Base-by-base conservation (phyloP, 1,284 basidiomycete genomes). In the Cryptococcus sp. region DNA sequence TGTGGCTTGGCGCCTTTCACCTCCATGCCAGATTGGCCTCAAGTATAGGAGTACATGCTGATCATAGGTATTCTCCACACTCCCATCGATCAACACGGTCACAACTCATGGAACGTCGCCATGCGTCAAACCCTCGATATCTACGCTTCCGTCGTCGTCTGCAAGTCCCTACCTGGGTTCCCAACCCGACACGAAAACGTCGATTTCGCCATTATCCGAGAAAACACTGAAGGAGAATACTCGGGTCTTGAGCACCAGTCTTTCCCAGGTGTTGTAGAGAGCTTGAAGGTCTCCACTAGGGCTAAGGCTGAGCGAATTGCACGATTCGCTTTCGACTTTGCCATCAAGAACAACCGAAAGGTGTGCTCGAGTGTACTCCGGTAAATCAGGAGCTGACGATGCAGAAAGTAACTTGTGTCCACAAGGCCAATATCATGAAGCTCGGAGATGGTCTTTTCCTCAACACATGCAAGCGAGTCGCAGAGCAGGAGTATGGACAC, bases 341-440 rank as follows among this genome's bases (percentile, higher is more conserved):
- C 96, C 45, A 80, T 98, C 70, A 98, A 98, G 83, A 99, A 98
- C 80, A 85, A 88, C 77, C 86, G 94, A 77, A 97, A 97, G 84
- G 89, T 85, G 55, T 51, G 78, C 18, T 14, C 36, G n/a, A n/a
- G n/a, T 36, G 41, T 44, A 11, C 39, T 32, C 18, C n/a, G 7
- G n/a, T 13, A n/a, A 19, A 18, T 19, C 5, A 28, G 28, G 28
- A 23, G 21, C 41, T 43, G 41, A 43, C 23, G 7, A 5, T 7
- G 5, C 54, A 94, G 90, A 97, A 94, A 87, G 96, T 99, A 65
- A 98, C 96, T 52, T 98, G 93, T 74, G 93, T 99, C 46, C 96
- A 99, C 86, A 99, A 99, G 80, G 96, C 96, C 71, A 98, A 98
- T 82, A 98, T 99, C 81, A 98, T 98, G 96, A 98, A 98, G 79